Evolutionary conservation across 2,329 filamentous ascomycete genomes (phyloP).

Genomic region (Claviceps pusilla): DNA sequence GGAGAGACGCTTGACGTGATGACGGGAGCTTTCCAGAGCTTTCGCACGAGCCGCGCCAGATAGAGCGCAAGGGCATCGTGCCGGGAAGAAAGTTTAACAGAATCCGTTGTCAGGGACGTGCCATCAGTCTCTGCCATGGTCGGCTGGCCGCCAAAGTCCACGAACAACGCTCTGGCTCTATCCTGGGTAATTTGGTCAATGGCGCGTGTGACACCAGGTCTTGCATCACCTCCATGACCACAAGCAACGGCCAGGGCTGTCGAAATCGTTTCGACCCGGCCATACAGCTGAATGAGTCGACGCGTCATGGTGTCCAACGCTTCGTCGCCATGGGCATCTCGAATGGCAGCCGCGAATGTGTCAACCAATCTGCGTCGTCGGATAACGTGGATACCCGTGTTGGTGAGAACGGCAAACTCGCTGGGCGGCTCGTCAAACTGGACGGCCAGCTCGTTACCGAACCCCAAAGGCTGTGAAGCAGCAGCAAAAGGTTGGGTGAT

Average conservation of each 20-base stretch:
- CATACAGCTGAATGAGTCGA: constrained; percentile 73
- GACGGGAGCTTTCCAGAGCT: constrained; percentile 72
- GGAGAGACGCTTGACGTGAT: constrained; percentile 38
- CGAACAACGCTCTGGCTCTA: constrained; percentile 71
- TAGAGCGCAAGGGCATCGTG: constrained; percentile 83
- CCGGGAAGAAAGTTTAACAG: constrained; percentile 72
- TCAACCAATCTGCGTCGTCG: constrained; percentile 76
- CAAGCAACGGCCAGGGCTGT: constrained; percentile 89
- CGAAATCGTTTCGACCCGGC: constrained; percentile 74
- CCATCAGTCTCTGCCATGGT: constrained; percentile 66
- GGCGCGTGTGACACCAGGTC: constrained; percentile 57
- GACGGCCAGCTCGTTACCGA: constrained; percentile 90
- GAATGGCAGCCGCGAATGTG: constrained; percentile 71
- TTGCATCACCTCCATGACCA: constrained; percentile 68
- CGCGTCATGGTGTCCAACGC: constrained; percentile 69
- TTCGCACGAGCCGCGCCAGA: constrained; percentile 71
- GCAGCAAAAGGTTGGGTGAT: constrained; percentile 60
- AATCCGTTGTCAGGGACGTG: constrained; percentile 58
- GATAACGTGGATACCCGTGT: constrained; percentile 76
- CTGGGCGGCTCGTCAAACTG: constrained; percentile 74
- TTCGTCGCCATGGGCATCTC: constrained; percentile 59
- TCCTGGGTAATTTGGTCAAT: constrained; percentile 78
- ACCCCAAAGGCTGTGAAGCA: constrained; percentile 54
- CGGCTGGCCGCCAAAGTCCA: constrained; percentile 82
- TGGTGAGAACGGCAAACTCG: constrained; percentile 84